These are phyloP conservation scores for Talaromyces piceae DNA, from an alignment of 2,329 filamentous ascomycete genomes.

Conservation along the genomic window DNA sequence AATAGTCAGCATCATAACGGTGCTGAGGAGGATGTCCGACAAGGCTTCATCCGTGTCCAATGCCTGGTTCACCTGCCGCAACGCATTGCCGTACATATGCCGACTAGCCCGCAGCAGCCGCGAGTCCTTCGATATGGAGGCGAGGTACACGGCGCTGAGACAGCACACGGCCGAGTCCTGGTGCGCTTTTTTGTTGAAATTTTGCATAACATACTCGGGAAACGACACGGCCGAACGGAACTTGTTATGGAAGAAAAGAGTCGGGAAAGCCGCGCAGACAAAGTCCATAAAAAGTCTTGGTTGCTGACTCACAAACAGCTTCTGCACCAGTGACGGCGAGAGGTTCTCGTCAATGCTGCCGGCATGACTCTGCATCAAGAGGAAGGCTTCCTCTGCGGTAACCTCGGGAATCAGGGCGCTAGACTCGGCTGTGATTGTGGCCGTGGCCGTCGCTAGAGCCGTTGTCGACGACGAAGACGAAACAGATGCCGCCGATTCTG, in stretches of 20 bases:
- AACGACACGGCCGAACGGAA: conserved; percentile 21
- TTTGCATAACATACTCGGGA: conserved; percentile 21
- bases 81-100: conserved; percentile 21
- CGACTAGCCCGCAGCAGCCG: conserved; percentile 21
- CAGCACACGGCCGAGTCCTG: conserved; percentile 18
- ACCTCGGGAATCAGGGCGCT: conserved; percentile 8
- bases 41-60: conserved; percentile 24
- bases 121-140: conserved; percentile 16
- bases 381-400: conserved; percentile 8
- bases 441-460: background rate
- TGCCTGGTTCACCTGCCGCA: conserved; percentile 23
- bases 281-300: conserved; percentile 23
- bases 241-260: conserved; percentile 23
- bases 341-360: conserved; percentile 18
- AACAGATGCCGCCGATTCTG: background rate
- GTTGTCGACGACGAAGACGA: conserved; percentile 1
- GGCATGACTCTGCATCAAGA: conserved; percentile 7
- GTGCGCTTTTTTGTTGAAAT: conserved; percentile 13
- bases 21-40: conserved; percentile 26
- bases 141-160: conserved; percentile 20
- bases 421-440: background rate
- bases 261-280: conserved; percentile 20
- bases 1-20: conserved; percentile 28
- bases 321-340: conserved; percentile 22
- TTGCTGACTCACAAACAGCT: conserved; percentile 19